A percentile compares a stretch with the other conserved stretches of the same genome.
Evolutionary conservation across 2,329 filamentous ascomycete genomes (phyloP).

Genomic region (Hirsutella thompsonii): DNA sequence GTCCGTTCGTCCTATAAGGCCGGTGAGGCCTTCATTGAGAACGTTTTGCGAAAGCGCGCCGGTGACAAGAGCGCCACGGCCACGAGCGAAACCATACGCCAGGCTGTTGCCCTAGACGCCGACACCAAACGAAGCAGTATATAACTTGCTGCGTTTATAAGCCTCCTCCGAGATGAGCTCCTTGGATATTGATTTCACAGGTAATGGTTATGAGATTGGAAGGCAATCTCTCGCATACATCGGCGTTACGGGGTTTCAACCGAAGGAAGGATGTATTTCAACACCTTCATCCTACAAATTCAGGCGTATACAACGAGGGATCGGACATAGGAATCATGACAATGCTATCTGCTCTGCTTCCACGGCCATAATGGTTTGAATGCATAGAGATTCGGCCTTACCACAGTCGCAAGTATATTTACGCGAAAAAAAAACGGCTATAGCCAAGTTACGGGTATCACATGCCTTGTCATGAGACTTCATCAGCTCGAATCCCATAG

Average conservation of each 20-base stretch:
- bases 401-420: too few species aligned
- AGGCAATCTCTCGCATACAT: background rate
- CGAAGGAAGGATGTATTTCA: conserved; percentile 11
- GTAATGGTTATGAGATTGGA: too few species aligned
- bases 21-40: conserved; percentile 97
- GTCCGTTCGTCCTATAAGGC: conserved; percentile 96
- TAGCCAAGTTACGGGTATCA: conserved; percentile 1
- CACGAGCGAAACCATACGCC: conserved; percentile 18
- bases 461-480: background rate
- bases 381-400: too few species aligned
- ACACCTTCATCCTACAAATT: conserved; percentile 6
- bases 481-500: conserved; percentile 30
- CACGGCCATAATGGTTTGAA: too few species aligned
- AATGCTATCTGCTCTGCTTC: too few species aligned
- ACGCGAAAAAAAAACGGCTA: too few species aligned
- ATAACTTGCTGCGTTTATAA: conserved; percentile 3
- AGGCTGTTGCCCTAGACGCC: conserved; percentile 25
- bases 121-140: conserved; percentile 11
- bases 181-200: too few species aligned
- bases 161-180: too few species aligned
- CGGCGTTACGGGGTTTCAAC: conserved; percentile 12
- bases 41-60: conserved; percentile 77
- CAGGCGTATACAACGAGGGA: too few species aligned
- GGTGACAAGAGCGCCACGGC: conserved; percentile 24
- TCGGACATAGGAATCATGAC: too few species aligned